Conservation (phyloP, 129 eudicot genomes). For the Mikania micrantha region DNA sequence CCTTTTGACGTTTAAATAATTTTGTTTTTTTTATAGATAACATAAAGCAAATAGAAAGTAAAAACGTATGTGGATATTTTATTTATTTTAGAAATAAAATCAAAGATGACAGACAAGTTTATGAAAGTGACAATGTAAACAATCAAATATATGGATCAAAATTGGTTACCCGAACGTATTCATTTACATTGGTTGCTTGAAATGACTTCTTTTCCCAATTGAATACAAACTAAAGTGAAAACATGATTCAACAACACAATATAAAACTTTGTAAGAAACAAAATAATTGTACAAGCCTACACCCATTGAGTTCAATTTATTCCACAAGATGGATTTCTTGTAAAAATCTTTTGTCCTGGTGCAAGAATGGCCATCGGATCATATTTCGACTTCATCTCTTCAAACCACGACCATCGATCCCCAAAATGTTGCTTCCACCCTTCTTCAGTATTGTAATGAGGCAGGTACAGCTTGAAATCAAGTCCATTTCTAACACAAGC, state of each 20-base stretch:
- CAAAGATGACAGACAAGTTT: background rate
- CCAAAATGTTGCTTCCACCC: constrained; percentile 79
- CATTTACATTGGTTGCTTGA: constrained; percentile 31
- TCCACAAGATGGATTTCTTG: constrained; percentile 30
- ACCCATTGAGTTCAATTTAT: constrained; percentile 17
- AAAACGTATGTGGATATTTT: background rate
- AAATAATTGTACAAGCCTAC: constrained; percentile 35
- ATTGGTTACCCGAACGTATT: constrained; percentile 26
- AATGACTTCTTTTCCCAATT: constrained; percentile 21
- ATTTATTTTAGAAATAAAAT: background rate
- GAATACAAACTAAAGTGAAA: constrained; percentile 19
- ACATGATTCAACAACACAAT: constrained; percentile 15
- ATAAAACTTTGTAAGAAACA: constrained; percentile 30
- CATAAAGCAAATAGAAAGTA: too few relatives aligned
- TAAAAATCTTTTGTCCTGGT: constrained; percentile 73
- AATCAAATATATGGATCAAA: constrained; percentile 26
- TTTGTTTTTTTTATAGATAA: too few relatives aligned
- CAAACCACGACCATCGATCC: constrained; percentile 57
- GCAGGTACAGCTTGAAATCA: constrained; percentile 61
- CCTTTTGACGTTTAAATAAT: too few relatives aligned
- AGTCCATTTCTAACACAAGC: constrained; percentile 40
- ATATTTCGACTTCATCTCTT: constrained; percentile 45
- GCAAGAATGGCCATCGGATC: constrained; percentile 81
- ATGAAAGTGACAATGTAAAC: constrained; percentile 14
- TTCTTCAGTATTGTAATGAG: constrained; percentile 41